A percentile compares a stretch with the other conserved stretches of the same genome.
Conservation (phyloP, 2,329 filamentous ascomycete species). For the Pyrenophora tritici-repentis region DNA sequence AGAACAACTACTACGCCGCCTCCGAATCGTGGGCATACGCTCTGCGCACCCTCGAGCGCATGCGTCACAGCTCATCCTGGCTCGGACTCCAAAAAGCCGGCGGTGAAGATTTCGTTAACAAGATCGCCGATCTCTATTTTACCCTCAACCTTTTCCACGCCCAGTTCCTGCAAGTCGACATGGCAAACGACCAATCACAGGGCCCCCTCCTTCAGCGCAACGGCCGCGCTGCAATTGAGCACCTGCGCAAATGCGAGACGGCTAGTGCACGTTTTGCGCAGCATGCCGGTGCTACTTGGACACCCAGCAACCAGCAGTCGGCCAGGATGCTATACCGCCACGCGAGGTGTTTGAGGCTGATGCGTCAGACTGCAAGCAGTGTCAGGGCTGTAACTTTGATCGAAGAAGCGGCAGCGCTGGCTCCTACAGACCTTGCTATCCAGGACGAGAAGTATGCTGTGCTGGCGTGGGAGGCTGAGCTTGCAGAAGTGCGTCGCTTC, state of each 20-base stretch:
- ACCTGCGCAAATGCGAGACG: slow-evolving; percentile 29
- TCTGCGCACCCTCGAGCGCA: slow-evolving; percentile 34
- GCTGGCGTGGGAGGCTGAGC: slow-evolving; percentile 21
- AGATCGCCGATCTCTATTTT: slow-evolving; percentile 31
- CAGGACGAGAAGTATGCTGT: slow-evolving; percentile 27
- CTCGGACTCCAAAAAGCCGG: slow-evolving; percentile 21
- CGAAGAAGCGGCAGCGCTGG: slow-evolving; percentile 24
- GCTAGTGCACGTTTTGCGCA: slow-evolving; percentile 31
- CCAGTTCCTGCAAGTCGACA: slow-evolving; percentile 31
- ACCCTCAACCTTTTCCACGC: slow-evolving; percentile 32
- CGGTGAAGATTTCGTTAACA: slow-evolving; percentile 32
- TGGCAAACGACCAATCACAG: slow-evolving; percentile 14
- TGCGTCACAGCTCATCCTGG: slow-evolving; percentile 36
- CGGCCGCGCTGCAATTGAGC: slow-evolving; percentile 16
- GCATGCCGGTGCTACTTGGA: slow-evolving; percentile 31
- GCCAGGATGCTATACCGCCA: slow-evolving; percentile 34
- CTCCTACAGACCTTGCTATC: slow-evolving; percentile 25
- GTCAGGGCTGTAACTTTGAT: slow-evolving; percentile 22
- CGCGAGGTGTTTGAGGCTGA: slow-evolving; percentile 27
- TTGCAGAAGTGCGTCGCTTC: slow-evolving; percentile 12
- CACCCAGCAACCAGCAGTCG: slow-evolving; percentile 27
- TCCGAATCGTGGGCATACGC: slow-evolving; percentile 30
- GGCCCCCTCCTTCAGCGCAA: slow-evolving; percentile 16
- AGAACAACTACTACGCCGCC: slow-evolving; percentile 24
- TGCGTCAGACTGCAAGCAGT: slow-evolving; percentile 13